Conservation (phyloP, 345 rosid genomes). For the Gossypium turneri region DNA sequence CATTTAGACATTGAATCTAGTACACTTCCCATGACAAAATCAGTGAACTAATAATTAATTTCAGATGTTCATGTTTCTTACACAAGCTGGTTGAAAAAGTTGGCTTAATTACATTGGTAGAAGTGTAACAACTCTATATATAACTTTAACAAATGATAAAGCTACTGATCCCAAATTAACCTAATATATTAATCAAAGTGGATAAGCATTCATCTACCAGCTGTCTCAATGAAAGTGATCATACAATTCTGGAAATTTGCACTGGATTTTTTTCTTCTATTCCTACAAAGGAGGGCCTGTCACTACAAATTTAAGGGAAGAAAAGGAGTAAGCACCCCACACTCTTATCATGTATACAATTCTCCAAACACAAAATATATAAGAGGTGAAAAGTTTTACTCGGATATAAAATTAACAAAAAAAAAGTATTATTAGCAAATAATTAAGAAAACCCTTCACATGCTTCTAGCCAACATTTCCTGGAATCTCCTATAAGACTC, state of each 20-base stretch:
- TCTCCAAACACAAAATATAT: constrained; percentile 7
- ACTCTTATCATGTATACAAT: constrained; percentile 17
- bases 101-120: constrained; percentile 8
- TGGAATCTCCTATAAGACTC: constrained; percentile 94
- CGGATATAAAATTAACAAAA: not conserved
- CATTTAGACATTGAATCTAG: not conserved
- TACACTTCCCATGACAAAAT: not conserved
- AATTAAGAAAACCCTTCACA: constrained; percentile 25
- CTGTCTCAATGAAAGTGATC: not conserved
- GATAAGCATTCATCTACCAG: constrained; percentile 10
- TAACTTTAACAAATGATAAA: constrained; percentile 1
- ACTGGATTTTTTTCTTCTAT: not conserved
- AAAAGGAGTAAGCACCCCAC: constrained; percentile 23
- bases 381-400: not conserved
- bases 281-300: no score
- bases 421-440: not conserved
- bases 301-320: constrained; percentile 6
- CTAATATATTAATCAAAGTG: not conserved
- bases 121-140: not conserved
- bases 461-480: constrained; percentile 69
- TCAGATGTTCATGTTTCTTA: not conserved
- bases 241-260: not conserved
- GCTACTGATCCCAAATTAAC: constrained; percentile 9
- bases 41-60: not conserved
- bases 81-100: not conserved